Evolutionary conservation across 345 rosid genomes (phyloP).

Genomic region (Acer yangbiense): DNA sequence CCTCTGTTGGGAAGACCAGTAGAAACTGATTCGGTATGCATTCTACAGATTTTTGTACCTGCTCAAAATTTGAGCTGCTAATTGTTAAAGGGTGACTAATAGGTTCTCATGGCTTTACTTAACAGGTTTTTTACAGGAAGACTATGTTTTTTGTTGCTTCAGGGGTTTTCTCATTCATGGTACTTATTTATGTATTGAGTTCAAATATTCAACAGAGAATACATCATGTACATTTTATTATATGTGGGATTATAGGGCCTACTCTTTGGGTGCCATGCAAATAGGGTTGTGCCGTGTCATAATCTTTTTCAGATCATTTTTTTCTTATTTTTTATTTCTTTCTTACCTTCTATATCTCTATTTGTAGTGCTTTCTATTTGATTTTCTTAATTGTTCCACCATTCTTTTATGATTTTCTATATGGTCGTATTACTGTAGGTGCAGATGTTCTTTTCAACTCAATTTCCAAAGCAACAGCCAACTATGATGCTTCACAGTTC

Average conservation of each 20-base stretch:
- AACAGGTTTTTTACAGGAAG: constrained; percentile 78
- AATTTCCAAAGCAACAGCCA: constrained; percentile 90
- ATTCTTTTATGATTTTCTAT: background rate
- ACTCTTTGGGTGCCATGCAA: background rate
- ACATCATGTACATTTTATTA: background rate
- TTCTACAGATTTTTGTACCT: constrained; percentile 11
- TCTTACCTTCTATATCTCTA: background rate
- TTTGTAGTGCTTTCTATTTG: background rate
- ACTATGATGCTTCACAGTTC: constrained; percentile 77
- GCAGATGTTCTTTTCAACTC: constrained; percentile 64
- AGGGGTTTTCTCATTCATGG: constrained; percentile 81
- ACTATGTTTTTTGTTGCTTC: constrained; percentile 69
- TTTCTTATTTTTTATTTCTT: too few species aligned
- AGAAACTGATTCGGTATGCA: constrained; percentile 87
- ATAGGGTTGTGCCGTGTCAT: background rate
- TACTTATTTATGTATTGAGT: constrained; percentile 22
- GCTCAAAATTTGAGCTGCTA: background rate
- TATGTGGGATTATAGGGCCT: background rate
- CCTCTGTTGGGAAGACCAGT: constrained; percentile 79
- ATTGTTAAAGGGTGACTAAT: constrained; percentile 13
- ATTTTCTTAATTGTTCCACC: background rate
- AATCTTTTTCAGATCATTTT: background rate
- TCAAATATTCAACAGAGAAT: background rate
- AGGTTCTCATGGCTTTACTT: constrained; percentile 28
- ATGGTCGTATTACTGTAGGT: constrained; percentile 49